phyloP scores from a whole-genome alignment of 1,139 yeast genomes.

The Diutina mesorugosa region DNA sequence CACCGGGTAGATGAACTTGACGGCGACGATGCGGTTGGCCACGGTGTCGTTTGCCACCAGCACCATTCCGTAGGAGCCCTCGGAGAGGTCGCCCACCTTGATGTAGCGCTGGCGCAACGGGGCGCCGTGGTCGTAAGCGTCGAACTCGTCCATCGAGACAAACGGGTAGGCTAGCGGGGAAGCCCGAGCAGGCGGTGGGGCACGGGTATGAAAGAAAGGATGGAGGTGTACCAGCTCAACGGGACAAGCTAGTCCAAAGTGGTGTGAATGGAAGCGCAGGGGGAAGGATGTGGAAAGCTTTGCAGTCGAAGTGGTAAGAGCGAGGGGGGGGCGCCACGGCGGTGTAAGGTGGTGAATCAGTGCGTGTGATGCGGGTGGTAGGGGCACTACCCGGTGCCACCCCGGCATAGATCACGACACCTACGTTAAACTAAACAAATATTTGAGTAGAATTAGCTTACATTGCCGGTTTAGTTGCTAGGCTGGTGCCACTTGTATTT shows the following conservation, averaged over 20 bases:
- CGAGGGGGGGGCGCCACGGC: not conserved
- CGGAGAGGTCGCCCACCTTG: conserved; percentile 68
- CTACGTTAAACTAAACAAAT: no score
- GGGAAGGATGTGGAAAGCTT: not conserved
- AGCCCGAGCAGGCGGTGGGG: no score
- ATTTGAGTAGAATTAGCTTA: no score
- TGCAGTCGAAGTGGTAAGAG: not conserved
- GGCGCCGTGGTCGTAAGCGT: conserved; percentile 47
- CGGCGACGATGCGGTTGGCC: conserved; percentile 54
- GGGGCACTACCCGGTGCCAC: not conserved
- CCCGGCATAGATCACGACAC: no score
- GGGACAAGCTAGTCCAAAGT: not conserved
- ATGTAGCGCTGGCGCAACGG: conserved; percentile 51
- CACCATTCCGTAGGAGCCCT: conserved; percentile 90
- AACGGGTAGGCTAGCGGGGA: not conserved
- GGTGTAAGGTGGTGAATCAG: not conserved
- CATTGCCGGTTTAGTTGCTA: no score
- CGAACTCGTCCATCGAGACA: conserved; percentile 28
- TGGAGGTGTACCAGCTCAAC: not conserved
- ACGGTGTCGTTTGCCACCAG: conserved; percentile 68
- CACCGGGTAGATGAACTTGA: conserved; percentile 60
- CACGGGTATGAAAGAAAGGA: not conserved
- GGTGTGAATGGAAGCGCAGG: not conserved
- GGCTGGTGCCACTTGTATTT: no score
- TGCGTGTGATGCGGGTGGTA: not conserved